These are phyloP conservation scores for Petunia axillaris DNA, from an alignment of 257 asterid genomes.

Conservation along the genomic window DNA sequence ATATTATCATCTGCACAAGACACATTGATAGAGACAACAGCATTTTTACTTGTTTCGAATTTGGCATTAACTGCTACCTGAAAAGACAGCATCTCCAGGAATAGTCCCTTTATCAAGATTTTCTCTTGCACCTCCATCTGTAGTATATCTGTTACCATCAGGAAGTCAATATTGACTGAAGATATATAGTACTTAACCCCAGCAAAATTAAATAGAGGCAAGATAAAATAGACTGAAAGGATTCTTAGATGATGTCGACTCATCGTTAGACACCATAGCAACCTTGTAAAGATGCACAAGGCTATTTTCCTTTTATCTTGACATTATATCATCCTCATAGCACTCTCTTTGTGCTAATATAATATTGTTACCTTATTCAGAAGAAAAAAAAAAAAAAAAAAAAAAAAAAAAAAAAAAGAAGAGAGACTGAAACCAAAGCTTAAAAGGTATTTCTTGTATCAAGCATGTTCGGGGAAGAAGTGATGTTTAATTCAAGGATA, in stretches of 20 bases:
- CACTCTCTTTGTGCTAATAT: too few relatives aligned
- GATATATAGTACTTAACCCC: conserved; percentile 14
- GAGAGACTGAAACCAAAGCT: not conserved
- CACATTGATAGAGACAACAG: not conserved
- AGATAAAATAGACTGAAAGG: not conserved
- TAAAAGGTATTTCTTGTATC: not conserved
- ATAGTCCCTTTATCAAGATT: conserved; percentile 86
- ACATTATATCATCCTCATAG: too few relatives aligned
- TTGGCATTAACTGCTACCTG: conserved; percentile 51
- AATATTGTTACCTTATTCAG: too few relatives aligned
- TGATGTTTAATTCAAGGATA: not conserved
- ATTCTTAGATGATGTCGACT: too few relatives aligned
- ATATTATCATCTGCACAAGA: not conserved
- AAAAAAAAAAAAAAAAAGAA: too few relatives aligned
- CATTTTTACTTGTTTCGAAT: conserved; percentile 12
- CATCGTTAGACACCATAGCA: too few relatives aligned
- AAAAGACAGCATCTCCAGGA: conserved; percentile 76
- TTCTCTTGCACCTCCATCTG: conserved; percentile 91
- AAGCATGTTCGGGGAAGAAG: not conserved
- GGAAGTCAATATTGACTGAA: conserved; percentile 21
- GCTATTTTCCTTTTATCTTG: too few relatives aligned
- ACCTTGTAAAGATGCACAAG: too few relatives aligned
- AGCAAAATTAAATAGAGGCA: not conserved
- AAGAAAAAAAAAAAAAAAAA: too few relatives aligned
- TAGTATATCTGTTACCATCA: conserved; percentile 73